Conservation (phyloP, 1,284 basidiomycete species). For the Ustilago nuda region DNA sequence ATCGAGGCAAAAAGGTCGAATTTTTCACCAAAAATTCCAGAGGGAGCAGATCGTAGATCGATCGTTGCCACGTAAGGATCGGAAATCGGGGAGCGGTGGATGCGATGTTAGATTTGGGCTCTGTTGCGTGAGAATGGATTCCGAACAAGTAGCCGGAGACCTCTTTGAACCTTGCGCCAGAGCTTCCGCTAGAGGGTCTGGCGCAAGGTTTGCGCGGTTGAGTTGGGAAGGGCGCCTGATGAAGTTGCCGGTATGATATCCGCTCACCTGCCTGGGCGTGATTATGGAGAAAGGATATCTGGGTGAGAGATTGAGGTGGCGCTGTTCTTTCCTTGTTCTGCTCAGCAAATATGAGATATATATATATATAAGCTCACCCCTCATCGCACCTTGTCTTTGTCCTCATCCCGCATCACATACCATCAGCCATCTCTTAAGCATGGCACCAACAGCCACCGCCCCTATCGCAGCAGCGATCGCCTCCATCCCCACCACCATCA, state of each 20-base stretch:
- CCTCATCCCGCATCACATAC: neutral
- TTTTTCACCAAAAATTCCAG: neutral
- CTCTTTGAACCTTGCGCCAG: conserved; percentile 26
- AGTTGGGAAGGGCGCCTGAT: conserved; percentile 5
- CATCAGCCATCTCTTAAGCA: conserved; percentile 12
- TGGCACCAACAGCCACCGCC: conserved; percentile 56
- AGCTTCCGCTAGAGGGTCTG: conserved; percentile 40
- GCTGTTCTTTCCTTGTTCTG: conserved; percentile 2
- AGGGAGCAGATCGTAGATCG: neutral
- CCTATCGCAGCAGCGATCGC: conserved; percentile 26
- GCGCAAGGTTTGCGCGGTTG: conserved; percentile 24
- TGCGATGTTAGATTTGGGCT: neutral
- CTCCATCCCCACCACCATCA: conserved; percentile 37
- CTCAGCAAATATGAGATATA: conserved; percentile 22
- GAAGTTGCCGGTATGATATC: conserved; percentile 36
- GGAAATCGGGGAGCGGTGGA: too few species aligned
- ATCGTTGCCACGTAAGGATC: too few species aligned
- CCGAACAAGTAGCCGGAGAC: conserved; percentile 42
- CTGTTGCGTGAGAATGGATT: neutral
- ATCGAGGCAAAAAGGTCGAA: neutral
- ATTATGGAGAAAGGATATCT: neutral
- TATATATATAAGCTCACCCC: conserved; percentile 18
- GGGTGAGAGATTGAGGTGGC: conserved; percentile 23
- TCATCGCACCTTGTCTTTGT: neutral
- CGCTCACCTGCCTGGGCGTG: neutral